These are phyloP conservation scores for Calonectria fujianensis DNA, from an alignment of 2,329 filamentous ascomycete genomes.

Conservation along the genomic window DNA sequence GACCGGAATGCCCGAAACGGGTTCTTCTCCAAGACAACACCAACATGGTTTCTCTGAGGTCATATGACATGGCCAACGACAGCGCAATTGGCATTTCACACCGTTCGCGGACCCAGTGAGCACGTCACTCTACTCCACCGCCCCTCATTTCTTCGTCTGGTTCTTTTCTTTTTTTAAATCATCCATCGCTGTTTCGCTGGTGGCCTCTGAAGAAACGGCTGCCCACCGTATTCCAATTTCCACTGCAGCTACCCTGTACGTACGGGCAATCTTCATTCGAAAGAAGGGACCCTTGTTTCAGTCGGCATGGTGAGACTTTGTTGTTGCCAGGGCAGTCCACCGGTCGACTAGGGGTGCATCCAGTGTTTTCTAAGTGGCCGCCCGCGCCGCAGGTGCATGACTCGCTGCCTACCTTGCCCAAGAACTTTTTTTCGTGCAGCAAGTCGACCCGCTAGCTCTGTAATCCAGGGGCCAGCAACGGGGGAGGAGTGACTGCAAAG, in stretches of 20 bases:
- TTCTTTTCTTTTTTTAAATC: neutral
- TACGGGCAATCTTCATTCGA: slow-evolving; percentile 17
- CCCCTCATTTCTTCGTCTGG: neutral
- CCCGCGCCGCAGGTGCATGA: slow-evolving; percentile 37
- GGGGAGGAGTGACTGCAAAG: slow-evolving; percentile 16
- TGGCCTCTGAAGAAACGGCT: slow-evolving; percentile 15
- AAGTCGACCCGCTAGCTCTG: slow-evolving; percentile 21
- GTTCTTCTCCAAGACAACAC: slow-evolving; percentile 21
- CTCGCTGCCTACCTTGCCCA: slow-evolving; percentile 32
- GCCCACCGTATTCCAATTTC: slow-evolving; percentile 20
- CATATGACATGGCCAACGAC: slow-evolving; percentile 14
- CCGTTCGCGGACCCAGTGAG: neutral
- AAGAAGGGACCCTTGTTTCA: slow-evolving; percentile 36
- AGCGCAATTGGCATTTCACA: neutral
- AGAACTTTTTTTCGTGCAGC: slow-evolving; percentile 28
- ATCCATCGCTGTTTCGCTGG: neutral
- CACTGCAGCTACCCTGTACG: slow-evolving; percentile 30
- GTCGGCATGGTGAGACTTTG: slow-evolving; percentile 34
- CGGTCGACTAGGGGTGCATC: slow-evolving; percentile 8
- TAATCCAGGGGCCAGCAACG: slow-evolving; percentile 9
- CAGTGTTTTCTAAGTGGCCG: slow-evolving; percentile 17
- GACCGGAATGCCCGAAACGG: slow-evolving; percentile 14
- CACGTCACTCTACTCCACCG: slow-evolving; percentile 1
- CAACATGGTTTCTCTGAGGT: slow-evolving; percentile 22
- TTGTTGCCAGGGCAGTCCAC: slow-evolving; percentile 22